Evolutionary conservation across 2,329 filamentous ascomycete genomes (phyloP), one percentile per base, ranked within the genome.

Genomic region (Apiospora hydei): DNA sequence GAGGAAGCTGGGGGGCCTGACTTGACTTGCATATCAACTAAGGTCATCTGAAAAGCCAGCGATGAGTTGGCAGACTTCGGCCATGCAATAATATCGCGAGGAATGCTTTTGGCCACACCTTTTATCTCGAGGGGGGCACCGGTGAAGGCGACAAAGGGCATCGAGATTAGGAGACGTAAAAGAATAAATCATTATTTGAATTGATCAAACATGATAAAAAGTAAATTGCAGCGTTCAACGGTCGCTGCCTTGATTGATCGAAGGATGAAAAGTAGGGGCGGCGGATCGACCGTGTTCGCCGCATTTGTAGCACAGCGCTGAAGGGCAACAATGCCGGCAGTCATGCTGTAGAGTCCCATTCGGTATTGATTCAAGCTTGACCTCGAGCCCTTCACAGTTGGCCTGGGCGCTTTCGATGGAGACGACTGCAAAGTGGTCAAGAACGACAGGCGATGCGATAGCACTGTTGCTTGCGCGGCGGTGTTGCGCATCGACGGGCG

Each of bases 21-120:
- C 70, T 71, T 64, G 67, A 49, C 70, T 34, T 71, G 70, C 70
- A 71, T 71, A 69, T 14, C 67, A 64, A 61, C 41, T 18, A 57
- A 57, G 70, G 70, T 71, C 70, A 71, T 71, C 70, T 69, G 70
- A 26, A 53, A 46, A 46, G 66, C n/a, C 68, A 69, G 49, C 51
- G 70, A 71, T 71, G 70, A 69, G 70, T 64, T 71, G 70, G 70
- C 70, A 71, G n/a, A 26, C 38, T 41, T 16, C 66, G 13, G 53
- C 47, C 68, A 53, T 44, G 47, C 69, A 61, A 70, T 70, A 38
- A 47, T 38, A 66, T 43, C 43, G 53, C 69, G 13, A 66, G 57
- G 57, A 70, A 66, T 46, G 43, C n/a, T n/a, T 41, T n/a, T 38
- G 34, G 21, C 57, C 57, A 64, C 57, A 64, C 57, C 57, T 64